phyloP scores from a whole-genome alignment of 805 yeast genomes.

The Yarrowia divulgata region DNA sequence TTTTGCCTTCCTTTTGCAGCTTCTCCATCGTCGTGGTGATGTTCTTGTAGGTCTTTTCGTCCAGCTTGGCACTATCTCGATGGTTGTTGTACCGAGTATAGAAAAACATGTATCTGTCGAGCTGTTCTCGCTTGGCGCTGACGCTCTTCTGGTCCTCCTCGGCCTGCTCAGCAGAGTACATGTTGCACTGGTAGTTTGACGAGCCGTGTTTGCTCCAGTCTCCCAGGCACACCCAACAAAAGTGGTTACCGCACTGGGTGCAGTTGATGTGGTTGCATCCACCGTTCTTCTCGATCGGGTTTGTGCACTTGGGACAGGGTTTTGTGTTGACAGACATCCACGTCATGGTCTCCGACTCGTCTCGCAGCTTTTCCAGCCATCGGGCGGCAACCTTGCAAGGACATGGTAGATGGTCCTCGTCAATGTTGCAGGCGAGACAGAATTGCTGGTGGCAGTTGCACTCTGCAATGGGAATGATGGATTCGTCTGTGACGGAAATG shows the following conservation, averaged over 20 bases:
- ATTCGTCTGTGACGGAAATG: constrained; percentile 56
- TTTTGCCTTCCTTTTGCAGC: constrained; percentile 68
- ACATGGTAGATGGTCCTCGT: constrained; percentile 82
- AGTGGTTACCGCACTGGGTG: constrained; percentile 73
- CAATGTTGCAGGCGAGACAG: constrained; percentile 73
- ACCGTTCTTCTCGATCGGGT: constrained; percentile 88
- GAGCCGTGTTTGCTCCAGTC: constrained; percentile 76
- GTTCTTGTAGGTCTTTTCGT: constrained; percentile 64
- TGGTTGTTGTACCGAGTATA: constrained; percentile 78
- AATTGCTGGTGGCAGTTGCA: constrained; percentile 75
- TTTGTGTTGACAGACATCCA: constrained; percentile 90
- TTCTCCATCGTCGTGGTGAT: constrained; percentile 69
- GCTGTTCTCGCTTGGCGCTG: constrained; percentile 56
- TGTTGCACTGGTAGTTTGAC: constrained; percentile 69
- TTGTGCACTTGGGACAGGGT: constrained; percentile 80
- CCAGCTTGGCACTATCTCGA: constrained; percentile 76
- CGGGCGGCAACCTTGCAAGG: constrained; percentile 71
- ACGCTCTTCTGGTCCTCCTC: constrained; percentile 54
- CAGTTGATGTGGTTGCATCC: constrained; percentile 98
- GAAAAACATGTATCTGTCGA: constrained; percentile 75
- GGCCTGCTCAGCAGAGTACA: constrained; percentile 58
- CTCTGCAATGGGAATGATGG: constrained; percentile 23
- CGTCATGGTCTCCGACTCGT: constrained; percentile 85
- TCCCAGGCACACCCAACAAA: constrained; percentile 92
- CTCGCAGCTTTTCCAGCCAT: constrained; percentile 83